These are phyloP conservation scores for Noccaea bulbosa DNA, from an alignment of 345 rosid genomes.

Conservation along the genomic window DNA sequence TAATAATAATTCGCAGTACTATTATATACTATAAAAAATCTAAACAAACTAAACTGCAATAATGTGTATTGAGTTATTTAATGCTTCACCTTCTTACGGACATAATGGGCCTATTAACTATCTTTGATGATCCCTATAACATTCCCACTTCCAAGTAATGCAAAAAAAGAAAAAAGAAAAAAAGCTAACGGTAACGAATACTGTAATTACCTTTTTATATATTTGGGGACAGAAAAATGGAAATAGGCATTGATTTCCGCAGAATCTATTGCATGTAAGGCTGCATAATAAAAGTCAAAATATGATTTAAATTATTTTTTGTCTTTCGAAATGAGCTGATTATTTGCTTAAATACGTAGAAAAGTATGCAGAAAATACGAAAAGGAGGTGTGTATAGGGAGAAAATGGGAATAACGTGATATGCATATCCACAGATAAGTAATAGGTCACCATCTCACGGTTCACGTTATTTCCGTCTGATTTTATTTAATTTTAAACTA, in stretches of 20 bases:
- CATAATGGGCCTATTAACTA: conserved; percentile 31
- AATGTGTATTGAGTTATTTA: background rate
- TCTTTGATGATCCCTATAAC: conserved; percentile 37
- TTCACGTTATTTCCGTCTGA: conserved; percentile 45
- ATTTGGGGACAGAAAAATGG: background rate
- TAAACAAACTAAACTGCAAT: background rate
- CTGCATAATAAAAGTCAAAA: background rate
- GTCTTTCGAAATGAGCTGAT: conserved; percentile 13
- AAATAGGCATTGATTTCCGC: conserved; percentile 37
- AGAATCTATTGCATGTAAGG: conserved; percentile 18
- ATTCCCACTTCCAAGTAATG: conserved; percentile 31
- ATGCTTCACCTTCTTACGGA: conserved; percentile 1
- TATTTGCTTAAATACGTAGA: conserved; percentile 14
- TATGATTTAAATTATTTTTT: background rate
- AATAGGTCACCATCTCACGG: conserved; percentile 44
- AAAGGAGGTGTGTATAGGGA: conserved; percentile 8
- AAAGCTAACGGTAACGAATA: conserved; percentile 21
- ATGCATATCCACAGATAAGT: conserved; percentile 39
- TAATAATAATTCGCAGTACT: too few species aligned
- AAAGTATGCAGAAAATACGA: background rate
- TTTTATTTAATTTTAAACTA: conserved; percentile 1
- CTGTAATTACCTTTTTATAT: background rate
- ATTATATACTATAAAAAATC: too few species aligned
- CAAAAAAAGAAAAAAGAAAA: background rate
- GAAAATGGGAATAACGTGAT: conserved; percentile 46